Conservation (phyloP, 495 filamentous ascomycete genomes). For the Cenococcum geophilum region DNA sequence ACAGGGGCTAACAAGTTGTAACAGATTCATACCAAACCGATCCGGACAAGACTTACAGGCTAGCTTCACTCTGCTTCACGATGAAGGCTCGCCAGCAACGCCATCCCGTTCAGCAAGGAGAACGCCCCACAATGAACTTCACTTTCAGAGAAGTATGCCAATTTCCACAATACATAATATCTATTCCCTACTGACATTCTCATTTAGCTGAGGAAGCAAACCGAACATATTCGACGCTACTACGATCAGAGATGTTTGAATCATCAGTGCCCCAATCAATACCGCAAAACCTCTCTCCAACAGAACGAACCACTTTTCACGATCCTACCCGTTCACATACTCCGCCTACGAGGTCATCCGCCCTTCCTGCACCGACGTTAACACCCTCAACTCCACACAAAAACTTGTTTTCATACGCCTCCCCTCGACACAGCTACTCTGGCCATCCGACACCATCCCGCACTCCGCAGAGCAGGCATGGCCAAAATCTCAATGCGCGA, state of each 20-base stretch:
- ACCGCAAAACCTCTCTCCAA: conserved; percentile 55
- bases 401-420: conserved; percentile 91
- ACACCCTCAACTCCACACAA: conserved; percentile 95
- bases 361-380: conserved; percentile 55
- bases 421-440: conserved; percentile 64
- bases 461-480: conserved; percentile 81
- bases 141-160: conserved; percentile 83
- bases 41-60: conserved; percentile 89
- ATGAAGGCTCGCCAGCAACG: conserved; percentile 85
- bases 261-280: conserved; percentile 77
- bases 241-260: conserved; percentile 88
- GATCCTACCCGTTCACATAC: conserved; percentile 73
- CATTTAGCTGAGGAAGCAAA: conserved; percentile 88
- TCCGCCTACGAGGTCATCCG: conserved; percentile 59
- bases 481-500: conserved; percentile 73
- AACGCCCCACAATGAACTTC: conserved; percentile 81
- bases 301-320: conserved; percentile 53
- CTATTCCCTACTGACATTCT: conserved; percentile 40
- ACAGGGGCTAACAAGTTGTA: background rate
- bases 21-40: conserved; percentile 90
- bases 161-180: background rate
- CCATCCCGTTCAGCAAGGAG: conserved; percentile 77
- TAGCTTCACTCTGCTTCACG: conserved; percentile 82
- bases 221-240: conserved; percentile 76
- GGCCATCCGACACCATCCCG: conserved; percentile 77